Percentiles rank a stretch among this genome's conserved stretches.
phyloP scores from a whole-genome alignment of 2,329 filamentous ascomycete genomes.

The Sclerotinia spermophila region DNA sequence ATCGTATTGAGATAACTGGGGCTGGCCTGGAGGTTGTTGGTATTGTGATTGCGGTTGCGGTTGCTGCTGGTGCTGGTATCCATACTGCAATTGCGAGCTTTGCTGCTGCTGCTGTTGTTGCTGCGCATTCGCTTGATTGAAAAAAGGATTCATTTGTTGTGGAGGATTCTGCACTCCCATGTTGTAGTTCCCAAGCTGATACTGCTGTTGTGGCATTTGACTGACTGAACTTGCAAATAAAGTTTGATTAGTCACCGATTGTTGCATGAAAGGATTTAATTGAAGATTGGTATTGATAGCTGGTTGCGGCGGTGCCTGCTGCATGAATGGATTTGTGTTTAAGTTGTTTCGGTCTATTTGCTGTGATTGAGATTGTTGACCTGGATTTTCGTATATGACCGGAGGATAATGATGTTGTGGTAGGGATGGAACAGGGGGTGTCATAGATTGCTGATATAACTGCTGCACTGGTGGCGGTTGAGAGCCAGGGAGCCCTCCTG shows the following conservation, averaged over 20 bases:
- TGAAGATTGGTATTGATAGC: constrained; percentile 35
- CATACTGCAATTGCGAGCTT: neutral
- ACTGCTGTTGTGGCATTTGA: constrained; percentile 39
- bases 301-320: constrained; percentile 22
- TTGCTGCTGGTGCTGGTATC: constrained; percentile 16
- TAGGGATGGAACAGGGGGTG: constrained; percentile 36
- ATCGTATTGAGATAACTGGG: constrained; percentile 37
- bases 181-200: constrained; percentile 24
- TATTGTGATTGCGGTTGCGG: constrained; percentile 20
- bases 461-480: constrained; percentile 42
- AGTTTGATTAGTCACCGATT: constrained; percentile 31
- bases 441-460: constrained; percentile 38
- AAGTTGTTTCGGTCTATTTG: constrained; percentile 16
- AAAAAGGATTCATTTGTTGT: constrained; percentile 24
- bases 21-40: constrained; percentile 32
- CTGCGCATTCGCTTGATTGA: constrained; percentile 23
- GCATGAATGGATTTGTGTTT: constrained; percentile 36
- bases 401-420: constrained; percentile 34
- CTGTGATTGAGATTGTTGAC: constrained; percentile 29
- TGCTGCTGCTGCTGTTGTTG: constrained; percentile 8
- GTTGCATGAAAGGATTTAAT: constrained; percentile 42
- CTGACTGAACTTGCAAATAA: constrained; percentile 31
- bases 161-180: constrained; percentile 21
- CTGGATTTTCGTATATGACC: constrained; percentile 33
- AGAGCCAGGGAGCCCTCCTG: constrained; percentile 53